These are phyloP conservation scores for Malus hybrid DNA, from an alignment of 331 rosid genomes.

Conservation along the genomic window DNA sequence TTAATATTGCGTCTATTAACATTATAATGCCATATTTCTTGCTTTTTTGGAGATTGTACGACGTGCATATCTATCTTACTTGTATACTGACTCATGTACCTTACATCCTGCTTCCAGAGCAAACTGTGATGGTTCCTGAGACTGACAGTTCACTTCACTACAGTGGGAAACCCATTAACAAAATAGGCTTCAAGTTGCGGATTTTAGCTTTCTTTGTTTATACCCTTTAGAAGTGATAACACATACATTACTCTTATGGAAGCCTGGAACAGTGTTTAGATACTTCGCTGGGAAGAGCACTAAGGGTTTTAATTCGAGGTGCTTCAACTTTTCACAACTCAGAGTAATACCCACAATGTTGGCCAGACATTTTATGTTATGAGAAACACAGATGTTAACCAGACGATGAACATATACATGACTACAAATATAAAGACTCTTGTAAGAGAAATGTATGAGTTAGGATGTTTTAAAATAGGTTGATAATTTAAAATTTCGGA, in stretches of 20 bases:
- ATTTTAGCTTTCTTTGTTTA: neutral
- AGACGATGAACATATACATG: neutral
- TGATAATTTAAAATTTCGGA: neutral
- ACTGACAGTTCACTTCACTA: neutral
- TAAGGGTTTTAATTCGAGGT: neutral
- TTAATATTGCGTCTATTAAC: neutral
- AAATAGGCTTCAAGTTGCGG: neutral
- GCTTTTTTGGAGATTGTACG: neutral
- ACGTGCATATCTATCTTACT: neutral
- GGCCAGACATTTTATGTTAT: neutral
- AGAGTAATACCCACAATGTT: neutral
- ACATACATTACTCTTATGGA: neutral
- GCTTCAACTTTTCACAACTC: neutral
- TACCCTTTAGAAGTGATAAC: neutral
- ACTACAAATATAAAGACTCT: neutral
- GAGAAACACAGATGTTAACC: conserved; percentile 1
- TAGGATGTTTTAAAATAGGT: neutral
- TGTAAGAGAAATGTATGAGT: neutral
- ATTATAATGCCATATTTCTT: neutral
- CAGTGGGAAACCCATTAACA: neutral
- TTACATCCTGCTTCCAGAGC: neutral
- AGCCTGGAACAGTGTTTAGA: neutral
- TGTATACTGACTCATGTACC: neutral
- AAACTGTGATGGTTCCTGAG: neutral
- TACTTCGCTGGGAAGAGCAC: neutral